Evolutionary conservation across 106 monocot species (phyloP), one percentile per base, ranked within the genome.

Genomic region (Dendrobium officinale): DNA sequence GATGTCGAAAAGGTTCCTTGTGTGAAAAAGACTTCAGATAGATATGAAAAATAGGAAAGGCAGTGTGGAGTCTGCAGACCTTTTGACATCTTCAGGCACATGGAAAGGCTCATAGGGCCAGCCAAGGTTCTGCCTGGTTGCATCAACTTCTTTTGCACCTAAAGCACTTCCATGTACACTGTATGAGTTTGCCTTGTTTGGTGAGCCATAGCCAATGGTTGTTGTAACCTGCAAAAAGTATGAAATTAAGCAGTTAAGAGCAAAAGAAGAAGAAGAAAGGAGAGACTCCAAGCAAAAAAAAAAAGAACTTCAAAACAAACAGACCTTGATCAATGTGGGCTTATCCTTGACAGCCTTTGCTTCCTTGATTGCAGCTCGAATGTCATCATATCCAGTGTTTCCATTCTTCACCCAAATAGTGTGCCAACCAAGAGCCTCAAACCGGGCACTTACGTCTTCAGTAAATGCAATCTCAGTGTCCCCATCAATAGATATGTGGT

Each of bases 381-480:
- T 92, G 4, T 89, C 89, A 78, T 89, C 87, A 56, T 89, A 92
- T 29, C 89, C 92, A 18, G 78, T 89, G 82, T 96, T 96, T 31
- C 96, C 96, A 66, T 90, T 92, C 90, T 96, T 96, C 78, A 96
- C 96, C 96, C 96, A 96, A 79, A 96, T 93, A 1, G 96, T 96
- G 83, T 96, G 96, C 96, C 96, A 96, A 13, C 96, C 96, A 26
- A 96, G 96, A 79, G 96, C 88, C 75, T 96, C 96, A 81, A 93
- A 96, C 13, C 96, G 93, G 6, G 93, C 86, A 59, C 67, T 89
- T 16, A 96, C 96, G 82, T 96, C 96, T 83, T 96, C 96, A 1
- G 96, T 92, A 78, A 96, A 96, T 11, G 96, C 92, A 86, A 96
- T 93, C 80, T 96, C 96, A 24, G 96, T 96, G 86, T 96, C 93